These are phyloP conservation scores for Curvularia verruculosa DNA, from an alignment of 2,329 filamentous ascomycete genomes.

Conservation along the genomic window DNA sequence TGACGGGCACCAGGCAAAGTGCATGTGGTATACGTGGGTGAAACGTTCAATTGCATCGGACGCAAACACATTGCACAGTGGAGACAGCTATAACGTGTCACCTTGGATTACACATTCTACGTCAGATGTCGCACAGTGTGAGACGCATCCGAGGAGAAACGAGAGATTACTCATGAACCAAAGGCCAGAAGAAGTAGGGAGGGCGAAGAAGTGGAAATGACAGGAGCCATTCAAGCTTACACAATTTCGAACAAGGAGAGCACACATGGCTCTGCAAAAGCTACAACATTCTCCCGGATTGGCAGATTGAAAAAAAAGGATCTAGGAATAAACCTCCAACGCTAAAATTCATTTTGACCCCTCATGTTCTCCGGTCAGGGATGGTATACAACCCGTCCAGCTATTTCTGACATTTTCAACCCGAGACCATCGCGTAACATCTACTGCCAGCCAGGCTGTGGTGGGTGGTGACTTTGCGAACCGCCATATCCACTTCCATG, in stretches of 20 bases:
- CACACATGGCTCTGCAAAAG: not conserved
- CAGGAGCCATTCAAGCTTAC: not conserved
- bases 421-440: not conserved
- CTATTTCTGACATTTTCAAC: not conserved
- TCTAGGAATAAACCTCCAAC: not conserved
- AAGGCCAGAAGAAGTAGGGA: not conserved
- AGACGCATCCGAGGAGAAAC: too few species aligned
- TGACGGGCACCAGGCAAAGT: not conserved
- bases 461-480: conserved; percentile 15
- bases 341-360: not conserved
- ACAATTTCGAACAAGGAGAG: not conserved
- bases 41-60: not conserved
- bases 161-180: not conserved
- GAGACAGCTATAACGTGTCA: not conserved
- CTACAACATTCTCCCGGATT: not conserved
- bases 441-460: conserved; percentile 37
- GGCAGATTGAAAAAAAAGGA: not conserved
- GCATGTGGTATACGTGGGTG: not conserved
- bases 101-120: not conserved
- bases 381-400: not conserved
- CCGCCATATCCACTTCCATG: conserved; percentile 22
- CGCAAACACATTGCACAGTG: not conserved
- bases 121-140: not conserved
- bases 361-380: not conserved
- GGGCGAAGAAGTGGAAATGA: not conserved